Percentiles rank a stretch among this genome's conserved stretches.
Conservation (phyloP, 2,329 filamentous ascomycete species). For the Bipolaris cookei region DNA sequence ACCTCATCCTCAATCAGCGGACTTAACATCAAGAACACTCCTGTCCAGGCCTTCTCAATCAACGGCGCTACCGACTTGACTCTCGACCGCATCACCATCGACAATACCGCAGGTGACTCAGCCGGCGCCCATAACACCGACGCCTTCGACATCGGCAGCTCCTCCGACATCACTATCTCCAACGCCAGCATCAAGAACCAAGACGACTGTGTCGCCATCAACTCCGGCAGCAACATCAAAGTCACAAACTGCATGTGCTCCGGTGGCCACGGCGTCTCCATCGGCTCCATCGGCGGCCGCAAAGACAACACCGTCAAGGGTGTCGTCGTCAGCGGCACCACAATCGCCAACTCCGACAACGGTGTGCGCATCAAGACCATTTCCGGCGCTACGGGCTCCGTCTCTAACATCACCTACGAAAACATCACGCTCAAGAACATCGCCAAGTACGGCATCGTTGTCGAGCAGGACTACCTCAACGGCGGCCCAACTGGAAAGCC, state of each 20-base stretch:
- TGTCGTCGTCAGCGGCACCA: constrained; percentile 59
- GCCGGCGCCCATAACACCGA: constrained; percentile 60
- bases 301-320: constrained; percentile 61
- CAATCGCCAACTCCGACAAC: constrained; percentile 60
- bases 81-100: constrained; percentile 61
- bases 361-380: constrained; percentile 66
- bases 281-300: constrained; percentile 65
- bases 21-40: constrained; percentile 62
- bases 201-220: constrained; percentile 66
- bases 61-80: constrained; percentile 54
- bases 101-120: constrained; percentile 62
- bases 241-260: constrained; percentile 54
- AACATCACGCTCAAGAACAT: constrained; percentile 56
- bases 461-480: constrained; percentile 62
- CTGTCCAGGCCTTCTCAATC: constrained; percentile 60
- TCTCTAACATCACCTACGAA: constrained; percentile 56
- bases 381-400: constrained; percentile 58
- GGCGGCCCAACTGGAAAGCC: constrained; percentile 52
- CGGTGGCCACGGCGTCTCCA: constrained; percentile 64
- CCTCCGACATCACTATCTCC: constrained; percentile 57
- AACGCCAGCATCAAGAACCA: constrained; percentile 63
- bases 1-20: constrained; percentile 58
- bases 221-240: constrained; percentile 57
- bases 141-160: constrained; percentile 62
- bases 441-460: constrained; percentile 58